phyloP scores from a whole-genome alignment of 345 rosid genomes.

The Linum trigynum region DNA sequence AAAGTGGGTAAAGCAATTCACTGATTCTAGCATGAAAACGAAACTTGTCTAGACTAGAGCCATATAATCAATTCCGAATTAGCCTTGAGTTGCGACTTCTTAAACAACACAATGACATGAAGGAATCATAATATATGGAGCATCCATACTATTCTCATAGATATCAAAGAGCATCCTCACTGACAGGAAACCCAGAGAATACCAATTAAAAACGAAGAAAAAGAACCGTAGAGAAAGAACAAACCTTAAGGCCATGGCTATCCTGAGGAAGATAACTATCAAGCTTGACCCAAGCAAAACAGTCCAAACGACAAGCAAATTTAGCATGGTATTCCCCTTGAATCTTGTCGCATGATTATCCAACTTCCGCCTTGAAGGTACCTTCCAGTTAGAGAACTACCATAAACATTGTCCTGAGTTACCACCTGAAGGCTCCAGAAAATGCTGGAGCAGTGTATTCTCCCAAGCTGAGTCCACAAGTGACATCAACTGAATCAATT shows the following conservation, averaged over 20 bases:
- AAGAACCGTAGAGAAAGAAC: slow-evolving; percentile 3
- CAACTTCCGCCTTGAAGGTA: slow-evolving; percentile 41
- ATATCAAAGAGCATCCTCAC: too few relatives aligned
- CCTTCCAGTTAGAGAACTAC: too few relatives aligned
- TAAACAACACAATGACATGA: too few relatives aligned
- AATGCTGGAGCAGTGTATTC: slow-evolving; percentile 96
- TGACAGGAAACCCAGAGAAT: not conserved
- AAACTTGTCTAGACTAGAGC: too few relatives aligned
- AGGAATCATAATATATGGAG: too few relatives aligned
- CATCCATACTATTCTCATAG: too few relatives aligned
- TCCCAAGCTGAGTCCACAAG: slow-evolving; percentile 96
- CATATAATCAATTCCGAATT: too few relatives aligned
- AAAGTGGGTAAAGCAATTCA: too few relatives aligned
- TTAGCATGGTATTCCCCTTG: slow-evolving; percentile 95
- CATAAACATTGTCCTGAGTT: not conserved
- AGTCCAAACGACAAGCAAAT: slow-evolving; percentile 92
- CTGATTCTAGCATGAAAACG: too few relatives aligned
- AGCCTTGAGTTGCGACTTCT: too few relatives aligned
- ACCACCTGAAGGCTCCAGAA: slow-evolving; percentile 90
- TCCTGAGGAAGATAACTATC: slow-evolving; percentile 99
- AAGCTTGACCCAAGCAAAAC: slow-evolving; percentile 99
- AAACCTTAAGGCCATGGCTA: slow-evolving; percentile 94
- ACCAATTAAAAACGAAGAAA: slow-evolving; percentile 2
- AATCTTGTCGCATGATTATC: slow-evolving; percentile 74
- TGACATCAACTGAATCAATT: slow-evolving; percentile 85